Conservation (phyloP, 805 yeast genomes). For the Ogataea sp. region DNA sequence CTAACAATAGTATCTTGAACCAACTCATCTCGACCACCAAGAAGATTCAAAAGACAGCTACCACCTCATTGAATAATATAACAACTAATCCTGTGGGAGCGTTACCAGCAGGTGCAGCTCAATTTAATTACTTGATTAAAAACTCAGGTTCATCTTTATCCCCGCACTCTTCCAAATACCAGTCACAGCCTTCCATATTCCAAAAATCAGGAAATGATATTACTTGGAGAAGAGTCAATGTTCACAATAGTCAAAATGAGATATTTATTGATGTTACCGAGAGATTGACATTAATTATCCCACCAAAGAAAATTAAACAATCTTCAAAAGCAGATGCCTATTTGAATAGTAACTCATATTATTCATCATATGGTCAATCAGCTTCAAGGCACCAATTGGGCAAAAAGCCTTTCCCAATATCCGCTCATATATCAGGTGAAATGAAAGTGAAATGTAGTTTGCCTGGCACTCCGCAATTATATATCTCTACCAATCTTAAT, state of each 20-base stretch:
- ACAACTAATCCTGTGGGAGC: constrained; percentile 11
- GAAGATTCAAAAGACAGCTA: constrained; percentile 24
- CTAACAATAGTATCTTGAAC: constrained; percentile 49
- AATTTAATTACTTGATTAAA: constrained; percentile 4
- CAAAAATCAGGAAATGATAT: constrained; percentile 29
- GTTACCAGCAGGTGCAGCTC: too few relatives aligned
- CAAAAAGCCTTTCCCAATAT: constrained; percentile 25
- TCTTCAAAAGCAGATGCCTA: neutral
- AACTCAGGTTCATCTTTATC: constrained; percentile 3
- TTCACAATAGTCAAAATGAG: constrained; percentile 74
- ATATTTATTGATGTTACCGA: constrained; percentile 80
- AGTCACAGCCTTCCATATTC: constrained; percentile 11
- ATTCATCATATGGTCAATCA: constrained; percentile 20
- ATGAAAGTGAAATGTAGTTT: constrained; percentile 58
- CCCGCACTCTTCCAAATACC: too few relatives aligned
- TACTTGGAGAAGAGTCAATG: constrained; percentile 77
- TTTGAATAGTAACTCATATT: constrained; percentile 18
- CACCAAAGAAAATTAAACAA: constrained; percentile 18
- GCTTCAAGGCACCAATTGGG: constrained; percentile 10
- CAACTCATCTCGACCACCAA: constrained; percentile 37
- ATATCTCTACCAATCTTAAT: constrained; percentile 40
- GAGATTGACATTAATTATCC: constrained; percentile 45
- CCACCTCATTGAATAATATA: constrained; percentile 19
- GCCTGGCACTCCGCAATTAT: constrained; percentile 72
- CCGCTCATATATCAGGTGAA: constrained; percentile 55